Evolutionary conservation across 768 basidiomycete genomes (phyloP).

Genomic region (Pleurotus tuoliensis): DNA sequence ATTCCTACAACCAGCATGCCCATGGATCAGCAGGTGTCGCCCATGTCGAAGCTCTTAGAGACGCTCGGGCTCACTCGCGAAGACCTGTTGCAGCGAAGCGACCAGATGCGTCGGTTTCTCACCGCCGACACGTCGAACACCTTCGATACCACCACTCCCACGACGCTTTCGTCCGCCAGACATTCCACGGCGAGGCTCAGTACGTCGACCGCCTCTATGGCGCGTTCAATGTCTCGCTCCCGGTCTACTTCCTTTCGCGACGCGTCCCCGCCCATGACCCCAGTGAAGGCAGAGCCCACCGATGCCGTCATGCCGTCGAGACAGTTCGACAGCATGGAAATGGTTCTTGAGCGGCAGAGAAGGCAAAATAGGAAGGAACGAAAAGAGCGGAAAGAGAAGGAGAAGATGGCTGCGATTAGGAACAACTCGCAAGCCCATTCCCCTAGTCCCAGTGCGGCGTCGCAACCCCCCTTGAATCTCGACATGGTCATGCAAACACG

Average conservation of each 20-base stretch:
- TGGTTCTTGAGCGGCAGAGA: constrained; percentile 71
- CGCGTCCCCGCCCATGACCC: constrained; percentile 51
- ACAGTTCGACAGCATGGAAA: constrained; percentile 72
- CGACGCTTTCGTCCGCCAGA: constrained; percentile 28
- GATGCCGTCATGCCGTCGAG: constrained; percentile 48
- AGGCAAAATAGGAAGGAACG: constrained; percentile 53
- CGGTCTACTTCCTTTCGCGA: constrained; percentile 49
- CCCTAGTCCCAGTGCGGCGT: constrained; percentile 50
- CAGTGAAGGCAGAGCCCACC: constrained; percentile 59
- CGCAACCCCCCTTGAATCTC: constrained; percentile 38
- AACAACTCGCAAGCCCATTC: constrained; percentile 34
- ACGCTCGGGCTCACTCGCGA: constrained; percentile 75
- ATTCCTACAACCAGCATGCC: constrained; percentile 26
- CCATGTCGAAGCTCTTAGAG: constrained; percentile 68
- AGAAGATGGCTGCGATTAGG: constrained; percentile 33
- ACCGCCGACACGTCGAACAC: constrained; percentile 46
- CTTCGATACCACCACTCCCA: constrained; percentile 30
- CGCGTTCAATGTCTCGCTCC: constrained; percentile 41
- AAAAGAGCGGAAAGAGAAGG: constrained; percentile 42
- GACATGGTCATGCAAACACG: constrained; percentile 53
- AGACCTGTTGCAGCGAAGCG: constrained; percentile 65
- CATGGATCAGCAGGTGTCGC: constrained; percentile 44
- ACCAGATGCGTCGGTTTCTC: constrained; percentile 79
- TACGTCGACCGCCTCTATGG: constrained; percentile 30
- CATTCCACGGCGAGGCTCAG: constrained; percentile 31